Evolutionary conservation across 2,329 filamentous ascomycete genomes (phyloP), one percentile per base, ranked within the genome.

Genomic region (Endocalyx cinctus): DNA sequence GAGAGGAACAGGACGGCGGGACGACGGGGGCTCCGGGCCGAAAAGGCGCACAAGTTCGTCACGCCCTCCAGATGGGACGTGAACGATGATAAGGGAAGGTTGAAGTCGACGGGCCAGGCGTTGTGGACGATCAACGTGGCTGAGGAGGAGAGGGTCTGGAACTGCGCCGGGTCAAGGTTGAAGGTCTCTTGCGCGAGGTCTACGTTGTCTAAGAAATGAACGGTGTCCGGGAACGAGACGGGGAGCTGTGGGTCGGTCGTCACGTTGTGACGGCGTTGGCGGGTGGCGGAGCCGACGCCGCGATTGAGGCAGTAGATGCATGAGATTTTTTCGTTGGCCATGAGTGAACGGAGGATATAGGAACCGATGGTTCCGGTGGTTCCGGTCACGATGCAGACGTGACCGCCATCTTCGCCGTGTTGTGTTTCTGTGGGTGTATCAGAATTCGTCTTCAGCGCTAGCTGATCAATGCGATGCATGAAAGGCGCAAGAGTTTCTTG

Each of bases 241-340:
- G 4, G 30, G 29, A 12, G 29, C 33, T 1, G 17, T 19, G 20
- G 48, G 44, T 10, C 41, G 31, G 2, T 27, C 25, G 16, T 2
- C 1, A 17, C 48, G 44, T 19, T 2, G 34, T 23, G 0, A 47
- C 46, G 20, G 45, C 47, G 22, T 51, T 42, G 5, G 32, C 4
- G 14, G 36, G 34, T 23, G 0, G 47, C 46, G 20, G 45, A 46
- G 22, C 50, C 43, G 5, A 32, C 4, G 14, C 36, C 28, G 3
- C 54, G 47, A 37, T 52, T 55, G 4, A 57, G 34, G 26, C 55
- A 58, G 34, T 45, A 52, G 10, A 55, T 30, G 16, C 51, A 43
- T 3, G 41, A 43, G 10, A 54, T 35, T 0, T 29, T 36, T 4
- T 22, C 10, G 1, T 33, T 26, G 19, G 34, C 27, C 2, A 55